Evolutionary conservation across 169 alveolate species (phyloP).

Genomic region (Babesia ovata): DNA sequence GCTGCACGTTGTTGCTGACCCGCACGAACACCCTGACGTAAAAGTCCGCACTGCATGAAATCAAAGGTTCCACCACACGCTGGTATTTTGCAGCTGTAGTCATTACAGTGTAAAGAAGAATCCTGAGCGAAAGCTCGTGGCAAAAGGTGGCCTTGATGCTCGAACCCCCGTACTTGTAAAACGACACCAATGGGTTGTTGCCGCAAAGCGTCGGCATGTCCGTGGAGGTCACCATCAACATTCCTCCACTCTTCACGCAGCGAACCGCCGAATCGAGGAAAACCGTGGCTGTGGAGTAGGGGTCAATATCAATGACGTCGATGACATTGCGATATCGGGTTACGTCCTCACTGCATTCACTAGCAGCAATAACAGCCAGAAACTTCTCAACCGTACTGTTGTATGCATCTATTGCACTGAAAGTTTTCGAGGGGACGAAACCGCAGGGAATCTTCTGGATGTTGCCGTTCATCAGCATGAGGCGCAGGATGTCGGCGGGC

Average conservation of each 20-base stretch:
- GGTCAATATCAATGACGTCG: slow-evolving; percentile 91
- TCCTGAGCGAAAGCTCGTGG: slow-evolving; percentile 90
- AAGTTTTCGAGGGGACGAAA: slow-evolving; percentile 7
- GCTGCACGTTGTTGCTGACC: slow-evolving; percentile 81
- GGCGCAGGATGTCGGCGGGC: slow-evolving; percentile 51
- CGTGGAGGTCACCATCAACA: slow-evolving; percentile 91
- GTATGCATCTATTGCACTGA: slow-evolving; percentile 23
- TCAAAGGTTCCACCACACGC: slow-evolving; percentile 85
- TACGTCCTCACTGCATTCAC: slow-evolving; percentile 14
- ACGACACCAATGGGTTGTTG: slow-evolving; percentile 91
- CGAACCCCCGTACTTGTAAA: slow-evolving; percentile 91
- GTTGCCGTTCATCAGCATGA: slow-evolving; percentile 53
- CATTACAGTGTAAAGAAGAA: slow-evolving; percentile 84
- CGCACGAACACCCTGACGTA: slow-evolving; percentile 90
- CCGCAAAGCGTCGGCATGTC: slow-evolving; percentile 96
- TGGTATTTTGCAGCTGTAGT: slow-evolving; percentile 89
- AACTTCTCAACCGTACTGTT: slow-evolving; percentile 39
- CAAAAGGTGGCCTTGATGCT: slow-evolving; percentile 86
- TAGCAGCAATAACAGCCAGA: slow-evolving; percentile 18
- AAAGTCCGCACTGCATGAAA: slow-evolving; percentile 90
- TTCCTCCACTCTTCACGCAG: slow-evolving; percentile 89
- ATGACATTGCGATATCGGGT: slow-evolving; percentile 51
- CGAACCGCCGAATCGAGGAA: slow-evolving; percentile 90
- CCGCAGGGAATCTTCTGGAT: slow-evolving; percentile 57
- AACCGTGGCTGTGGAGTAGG: slow-evolving; percentile 92